Evolutionary conservation across 2,329 filamentous ascomycete genomes (phyloP).

Genomic region (Pyricularia grisea): DNA sequence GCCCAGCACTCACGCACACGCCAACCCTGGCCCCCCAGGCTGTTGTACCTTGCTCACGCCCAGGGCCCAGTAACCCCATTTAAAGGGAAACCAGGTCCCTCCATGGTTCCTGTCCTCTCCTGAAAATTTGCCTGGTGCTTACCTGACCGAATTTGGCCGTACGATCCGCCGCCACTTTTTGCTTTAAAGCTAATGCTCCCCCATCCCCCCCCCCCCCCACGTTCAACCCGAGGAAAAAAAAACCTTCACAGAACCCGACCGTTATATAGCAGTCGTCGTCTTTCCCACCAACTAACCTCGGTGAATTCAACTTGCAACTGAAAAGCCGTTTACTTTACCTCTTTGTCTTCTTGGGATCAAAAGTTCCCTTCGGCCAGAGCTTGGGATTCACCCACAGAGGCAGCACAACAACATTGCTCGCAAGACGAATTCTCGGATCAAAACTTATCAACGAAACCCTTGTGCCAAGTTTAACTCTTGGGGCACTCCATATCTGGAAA

Average conservation of each 20-base stretch:
- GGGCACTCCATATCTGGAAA: not conserved
- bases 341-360: not conserved
- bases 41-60: not conserved
- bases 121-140: conserved; percentile 4
- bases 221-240: not conserved
- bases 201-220: conserved; percentile 5
- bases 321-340: not conserved
- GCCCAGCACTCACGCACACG: not conserved
- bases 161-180: not conserved
- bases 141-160: conserved; percentile 1
- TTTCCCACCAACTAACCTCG: not conserved
- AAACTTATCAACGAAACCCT: not conserved
- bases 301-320: not conserved
- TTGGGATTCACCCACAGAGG: not conserved
- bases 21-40: not conserved
- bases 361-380: not conserved
- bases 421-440: not conserved
- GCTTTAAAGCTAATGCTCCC: not conserved
- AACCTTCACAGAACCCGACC: not conserved
- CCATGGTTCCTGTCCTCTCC: not conserved
- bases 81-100: conserved; percentile 5
- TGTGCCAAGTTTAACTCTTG: not conserved
- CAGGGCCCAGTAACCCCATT: not conserved
- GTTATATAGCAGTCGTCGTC: not conserved
- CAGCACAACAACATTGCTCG: not conserved